Percentiles rank a stretch among this genome's conserved stretches.
Evolutionary conservation across 164 flowering plant genomes (phyloP).

Genomic region (Warburgia ugandensis): DNA sequence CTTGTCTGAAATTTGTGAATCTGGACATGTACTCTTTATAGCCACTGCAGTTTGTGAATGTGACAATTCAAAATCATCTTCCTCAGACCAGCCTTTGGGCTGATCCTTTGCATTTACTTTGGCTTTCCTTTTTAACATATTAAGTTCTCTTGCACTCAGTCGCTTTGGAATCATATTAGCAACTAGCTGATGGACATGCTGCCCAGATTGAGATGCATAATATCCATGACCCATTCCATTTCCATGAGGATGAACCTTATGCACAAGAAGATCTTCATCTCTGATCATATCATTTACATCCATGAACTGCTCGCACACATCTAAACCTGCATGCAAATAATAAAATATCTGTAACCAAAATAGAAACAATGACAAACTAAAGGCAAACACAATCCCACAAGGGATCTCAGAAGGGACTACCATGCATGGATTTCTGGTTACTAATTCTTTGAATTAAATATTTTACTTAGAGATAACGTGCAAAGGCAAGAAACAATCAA

Average conservation of each 20-base stretch:
- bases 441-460: no score
- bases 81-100: slow-evolving; percentile 65
- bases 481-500: no score
- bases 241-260: slow-evolving; percentile 37
- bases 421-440: no score
- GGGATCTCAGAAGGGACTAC: not conserved
- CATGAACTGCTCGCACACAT: slow-evolving; percentile 94
- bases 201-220: slow-evolving; percentile 35
- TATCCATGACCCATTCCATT: slow-evolving; percentile 46
- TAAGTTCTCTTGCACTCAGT: slow-evolving; percentile 90
- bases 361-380: not conserved
- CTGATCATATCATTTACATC: slow-evolving; percentile 93
- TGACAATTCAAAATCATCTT: slow-evolving; percentile 45
- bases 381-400: not conserved
- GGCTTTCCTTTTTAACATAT: slow-evolving; percentile 87
- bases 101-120: slow-evolving; percentile 79
- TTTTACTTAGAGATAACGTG: no score
- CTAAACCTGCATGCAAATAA: slow-evolving; percentile 89
- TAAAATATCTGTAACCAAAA: no score
- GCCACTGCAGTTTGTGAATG: slow-evolving; percentile 35
- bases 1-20: slow-evolving; percentile 29
- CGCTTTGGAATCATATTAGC: slow-evolving; percentile 70
- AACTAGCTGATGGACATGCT: slow-evolving; percentile 53
- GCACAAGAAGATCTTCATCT: slow-evolving; percentile 85
- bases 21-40: slow-evolving; percentile 36